Conservation (phyloP, 2,329 filamentous ascomycete species). For the Colletotrichum zoysiae region DNA sequence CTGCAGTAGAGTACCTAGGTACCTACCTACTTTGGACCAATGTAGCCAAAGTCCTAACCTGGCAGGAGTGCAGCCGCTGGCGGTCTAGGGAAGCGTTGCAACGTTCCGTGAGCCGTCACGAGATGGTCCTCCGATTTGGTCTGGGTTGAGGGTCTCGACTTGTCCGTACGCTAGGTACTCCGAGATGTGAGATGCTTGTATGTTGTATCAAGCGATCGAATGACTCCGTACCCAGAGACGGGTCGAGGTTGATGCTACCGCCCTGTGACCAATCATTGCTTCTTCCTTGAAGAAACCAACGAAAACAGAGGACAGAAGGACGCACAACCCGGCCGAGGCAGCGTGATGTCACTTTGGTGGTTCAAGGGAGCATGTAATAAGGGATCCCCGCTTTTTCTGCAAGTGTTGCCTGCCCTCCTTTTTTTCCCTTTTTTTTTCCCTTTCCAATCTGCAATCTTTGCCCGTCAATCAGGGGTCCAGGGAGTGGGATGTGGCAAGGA, state of each 20-base stretch:
- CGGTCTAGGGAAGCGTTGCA: slow-evolving; percentile 33
- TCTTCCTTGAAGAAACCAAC: slow-evolving; percentile 16
- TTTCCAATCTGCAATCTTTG: not conserved
- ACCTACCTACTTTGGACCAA: not conserved
- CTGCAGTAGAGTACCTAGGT: not conserved
- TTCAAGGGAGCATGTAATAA: not conserved
- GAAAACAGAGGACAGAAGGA: slow-evolving; percentile 28
- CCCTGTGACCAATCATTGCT: slow-evolving; percentile 1
- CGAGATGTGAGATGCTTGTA: not conserved
- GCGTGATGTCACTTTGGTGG: slow-evolving; percentile 34
- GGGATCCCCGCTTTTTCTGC: slow-evolving; percentile 34
- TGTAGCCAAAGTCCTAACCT: not conserved
- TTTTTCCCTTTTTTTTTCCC: not conserved
- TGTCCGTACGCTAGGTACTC: not conserved
- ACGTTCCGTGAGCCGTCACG: slow-evolving; percentile 29
- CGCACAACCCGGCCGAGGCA: slow-evolving; percentile 3
- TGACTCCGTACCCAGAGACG: slow-evolving; percentile 6
- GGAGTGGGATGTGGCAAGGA: slow-evolving; percentile 16
- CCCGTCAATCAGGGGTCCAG: slow-evolving; percentile 31
- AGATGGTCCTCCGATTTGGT: slow-evolving; percentile 18
- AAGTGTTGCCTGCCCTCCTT: slow-evolving; percentile 29
- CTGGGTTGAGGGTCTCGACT: slow-evolving; percentile 20
- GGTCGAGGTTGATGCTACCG: slow-evolving; percentile 6
- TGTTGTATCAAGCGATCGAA: slow-evolving; percentile 32
- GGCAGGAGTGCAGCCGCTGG: slow-evolving; percentile 18